Percentiles rank a stretch among this genome's conserved stretches.
Evolutionary conservation across 176 grass and related monocot species (phyloP).

Genomic region (Triticum urartu): DNA sequence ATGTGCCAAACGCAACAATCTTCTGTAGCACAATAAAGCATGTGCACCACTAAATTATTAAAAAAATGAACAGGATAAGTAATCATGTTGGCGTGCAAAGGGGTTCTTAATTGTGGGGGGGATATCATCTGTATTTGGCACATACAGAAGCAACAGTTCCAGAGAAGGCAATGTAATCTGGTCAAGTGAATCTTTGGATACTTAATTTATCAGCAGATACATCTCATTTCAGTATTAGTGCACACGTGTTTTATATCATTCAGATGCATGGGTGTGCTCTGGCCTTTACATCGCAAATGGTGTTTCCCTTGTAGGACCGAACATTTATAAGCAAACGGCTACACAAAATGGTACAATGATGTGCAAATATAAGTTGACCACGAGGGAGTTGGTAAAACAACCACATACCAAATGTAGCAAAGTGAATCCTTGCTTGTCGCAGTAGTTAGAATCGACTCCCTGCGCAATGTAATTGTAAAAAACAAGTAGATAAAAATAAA

Average conservation of each 20-base stretch:
- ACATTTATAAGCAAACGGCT: background rate
- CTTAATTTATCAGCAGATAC: background rate
- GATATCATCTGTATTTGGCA: background rate
- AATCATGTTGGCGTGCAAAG: background rate
- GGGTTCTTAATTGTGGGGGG: background rate
- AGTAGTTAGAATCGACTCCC: constrained; percentile 94
- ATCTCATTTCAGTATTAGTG: background rate
- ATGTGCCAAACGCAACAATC: background rate
- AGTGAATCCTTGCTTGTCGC: constrained; percentile 92
- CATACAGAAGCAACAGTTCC: constrained; percentile 21
- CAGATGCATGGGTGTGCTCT: background rate
- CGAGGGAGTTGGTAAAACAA: constrained; percentile 1
- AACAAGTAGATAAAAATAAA: constrained; percentile 12
- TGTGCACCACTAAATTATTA: background rate
- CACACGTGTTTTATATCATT: background rate
- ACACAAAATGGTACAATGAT: background rate
- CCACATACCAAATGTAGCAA: constrained; percentile 90
- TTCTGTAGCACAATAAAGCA: background rate
- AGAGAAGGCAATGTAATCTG: background rate
- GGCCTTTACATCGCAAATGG: background rate
- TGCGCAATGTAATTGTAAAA: constrained; percentile 47
- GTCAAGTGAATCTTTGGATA: background rate
- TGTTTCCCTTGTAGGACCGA: background rate
- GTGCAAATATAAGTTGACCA: constrained; percentile 25
- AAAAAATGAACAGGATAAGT: constrained; percentile 18